Percentiles rank a stretch among this genome's conserved stretches.
These are phyloP conservation scores for Volvariella surrecta DNA, from an alignment of 1,284 basidiomycete genomes.

Conservation along the genomic window DNA sequence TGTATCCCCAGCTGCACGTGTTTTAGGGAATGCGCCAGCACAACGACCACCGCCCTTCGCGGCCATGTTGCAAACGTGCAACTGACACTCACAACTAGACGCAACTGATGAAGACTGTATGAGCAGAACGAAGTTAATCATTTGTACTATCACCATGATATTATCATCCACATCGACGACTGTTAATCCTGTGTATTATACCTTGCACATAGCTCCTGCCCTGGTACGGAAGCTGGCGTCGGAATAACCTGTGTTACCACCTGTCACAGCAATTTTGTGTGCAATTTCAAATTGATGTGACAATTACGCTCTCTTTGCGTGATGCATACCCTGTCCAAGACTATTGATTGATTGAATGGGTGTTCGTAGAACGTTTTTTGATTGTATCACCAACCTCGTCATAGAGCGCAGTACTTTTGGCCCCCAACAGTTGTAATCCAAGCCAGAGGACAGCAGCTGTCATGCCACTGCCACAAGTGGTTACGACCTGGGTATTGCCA, in stretches of 20 bases:
- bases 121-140: too few species aligned
- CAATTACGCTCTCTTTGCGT: conserved; percentile 54
- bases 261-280: too few species aligned
- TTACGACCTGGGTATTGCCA: conserved; percentile 53
- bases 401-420: conserved; percentile 58
- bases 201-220: too few species aligned
- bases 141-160: too few species aligned
- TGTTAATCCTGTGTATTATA: too few species aligned
- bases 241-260: too few species aligned
- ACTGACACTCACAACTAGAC: background rate
- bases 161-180: too few species aligned
- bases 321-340: conserved; percentile 82
- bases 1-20: conserved; percentile 38
- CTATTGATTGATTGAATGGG: conserved; percentile 27
- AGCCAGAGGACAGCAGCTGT: conserved; percentile 92
- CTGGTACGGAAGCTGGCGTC: too few species aligned
- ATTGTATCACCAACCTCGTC: conserved; percentile 59
- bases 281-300: conserved; percentile 25
- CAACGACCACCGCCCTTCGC: conserved; percentile 56
- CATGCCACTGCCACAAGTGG: conserved; percentile 93
- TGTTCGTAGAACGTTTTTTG: conserved; percentile 4
- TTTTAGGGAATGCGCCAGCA: conserved; percentile 33
- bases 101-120: too few species aligned
- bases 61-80: conserved; percentile 38
- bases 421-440: conserved; percentile 65